Evolutionary conservation across 106 monocot genomes (phyloP).

Genomic region (Phalaenopsis aphrodite): DNA sequence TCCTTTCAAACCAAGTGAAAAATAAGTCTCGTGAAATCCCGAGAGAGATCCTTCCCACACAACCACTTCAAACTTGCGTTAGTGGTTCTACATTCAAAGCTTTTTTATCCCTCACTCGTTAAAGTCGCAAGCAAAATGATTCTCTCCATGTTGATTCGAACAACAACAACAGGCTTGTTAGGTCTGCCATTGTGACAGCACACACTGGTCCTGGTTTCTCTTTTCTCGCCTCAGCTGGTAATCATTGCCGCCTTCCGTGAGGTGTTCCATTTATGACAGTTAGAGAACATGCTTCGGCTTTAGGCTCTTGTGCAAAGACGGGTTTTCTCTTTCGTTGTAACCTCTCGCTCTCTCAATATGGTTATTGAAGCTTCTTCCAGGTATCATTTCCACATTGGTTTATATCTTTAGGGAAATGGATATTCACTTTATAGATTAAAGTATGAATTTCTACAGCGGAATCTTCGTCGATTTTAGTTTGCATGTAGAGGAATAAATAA

Average conservation of each 20-base stretch:
- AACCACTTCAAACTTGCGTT: not conserved
- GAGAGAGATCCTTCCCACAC: not conserved
- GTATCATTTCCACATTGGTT: conserved; percentile 10
- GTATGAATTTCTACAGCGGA: not conserved
- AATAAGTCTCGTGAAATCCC: not conserved
- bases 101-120: not conserved
- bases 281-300: not conserved
- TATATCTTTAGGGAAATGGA: not conserved
- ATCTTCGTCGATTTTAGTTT: not conserved
- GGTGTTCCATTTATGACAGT: not conserved
- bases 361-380: conserved; percentile 27
- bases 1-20: no score
- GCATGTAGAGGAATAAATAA: not conserved
- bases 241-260: not conserved
- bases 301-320: conserved; percentile 5
- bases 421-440: not conserved
- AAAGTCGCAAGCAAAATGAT: not conserved
- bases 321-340: conserved; percentile 25
- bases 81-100: not conserved
- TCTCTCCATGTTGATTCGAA: conserved; percentile 20
- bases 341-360: conserved; percentile 29
- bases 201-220: conserved; percentile 4
- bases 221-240: not conserved
- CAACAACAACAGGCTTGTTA: conserved; percentile 22
- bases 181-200: conserved; percentile 17